phyloP scores from a whole-genome alignment of 805 yeast species.

The Myxozyma lipomycoides region DNA sequence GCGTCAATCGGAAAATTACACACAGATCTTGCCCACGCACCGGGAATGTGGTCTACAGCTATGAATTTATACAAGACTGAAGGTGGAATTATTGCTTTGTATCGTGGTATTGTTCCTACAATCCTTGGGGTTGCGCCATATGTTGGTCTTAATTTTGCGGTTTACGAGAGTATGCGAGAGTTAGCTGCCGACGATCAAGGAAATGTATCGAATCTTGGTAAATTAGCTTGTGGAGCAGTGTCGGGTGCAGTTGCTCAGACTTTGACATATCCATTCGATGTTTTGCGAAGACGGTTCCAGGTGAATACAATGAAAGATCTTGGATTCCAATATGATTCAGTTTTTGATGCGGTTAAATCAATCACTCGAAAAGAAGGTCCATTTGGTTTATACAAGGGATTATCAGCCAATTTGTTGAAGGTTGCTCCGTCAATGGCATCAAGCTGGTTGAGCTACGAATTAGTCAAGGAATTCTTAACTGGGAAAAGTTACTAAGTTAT shows the following conservation, averaged over 20 bases:
- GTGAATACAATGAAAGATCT: slow-evolving; percentile 77
- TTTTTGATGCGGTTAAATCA: slow-evolving; percentile 64
- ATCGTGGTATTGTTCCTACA: slow-evolving; percentile 86
- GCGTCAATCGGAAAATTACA: slow-evolving; percentile 48
- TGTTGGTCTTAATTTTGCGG: slow-evolving; percentile 86
- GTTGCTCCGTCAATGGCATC: slow-evolving; percentile 96
- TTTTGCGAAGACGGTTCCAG: slow-evolving; percentile 84
- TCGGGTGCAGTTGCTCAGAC: slow-evolving; percentile 90
- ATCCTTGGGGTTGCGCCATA: slow-evolving; percentile 93
- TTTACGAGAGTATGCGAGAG: slow-evolving; percentile 78
- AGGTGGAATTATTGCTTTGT: slow-evolving; percentile 76
- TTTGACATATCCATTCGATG: slow-evolving; percentile 84
- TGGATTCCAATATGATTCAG: slow-evolving; percentile 79
- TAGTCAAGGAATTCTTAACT: slow-evolving; percentile 46
- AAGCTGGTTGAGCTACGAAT: slow-evolving; percentile 86
- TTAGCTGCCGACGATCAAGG: slow-evolving; percentile 38
- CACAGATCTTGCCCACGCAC: slow-evolving; percentile 35
- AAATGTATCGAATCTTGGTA: slow-evolving; percentile 48
- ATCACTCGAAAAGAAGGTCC: slow-evolving; percentile 74
- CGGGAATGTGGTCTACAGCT: slow-evolving; percentile 63
- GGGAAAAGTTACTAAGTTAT: background rate
- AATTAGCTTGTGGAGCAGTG: slow-evolving; percentile 73
- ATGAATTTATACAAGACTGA: slow-evolving; percentile 61
- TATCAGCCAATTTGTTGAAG: slow-evolving; percentile 44
- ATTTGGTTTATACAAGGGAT: slow-evolving; percentile 65